Conservation (phyloP, 306 rosid species). For the Vachellia pachyceras region DNA sequence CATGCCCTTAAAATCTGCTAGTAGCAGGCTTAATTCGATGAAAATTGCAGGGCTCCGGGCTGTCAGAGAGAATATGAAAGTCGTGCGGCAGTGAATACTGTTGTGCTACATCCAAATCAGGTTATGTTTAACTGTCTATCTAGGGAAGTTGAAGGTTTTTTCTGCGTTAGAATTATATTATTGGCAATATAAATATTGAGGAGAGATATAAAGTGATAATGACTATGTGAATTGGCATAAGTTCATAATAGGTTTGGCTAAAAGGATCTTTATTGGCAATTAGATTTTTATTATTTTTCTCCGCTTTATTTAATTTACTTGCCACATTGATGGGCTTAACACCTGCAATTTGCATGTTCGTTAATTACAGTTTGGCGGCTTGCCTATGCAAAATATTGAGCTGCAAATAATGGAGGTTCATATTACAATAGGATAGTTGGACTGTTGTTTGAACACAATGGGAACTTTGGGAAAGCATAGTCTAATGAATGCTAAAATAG, state of each 20-base stretch:
- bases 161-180: conserved; percentile 8
- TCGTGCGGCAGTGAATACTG: conserved; percentile 96
- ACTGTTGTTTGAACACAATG: neutral
- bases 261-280: too few relatives aligned
- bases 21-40: conserved; percentile 36
- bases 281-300: conserved; percentile 3
- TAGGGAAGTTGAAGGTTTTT: conserved; percentile 24
- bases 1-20: conserved; percentile 15
- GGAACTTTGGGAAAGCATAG: neutral
- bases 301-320: conserved; percentile 17
- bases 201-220: conserved; percentile 1
- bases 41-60: conserved; percentile 83
- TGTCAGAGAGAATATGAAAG: conserved; percentile 99
- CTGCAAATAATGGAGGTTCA: neutral
- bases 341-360: neutral
- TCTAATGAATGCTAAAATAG: neutral
- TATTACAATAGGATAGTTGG: neutral
- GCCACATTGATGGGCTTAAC: neutral
- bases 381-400: neutral
- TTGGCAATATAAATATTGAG: neutral
- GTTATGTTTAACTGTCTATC: conserved; percentile 46
- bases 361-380: neutral
- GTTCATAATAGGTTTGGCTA: neutral
- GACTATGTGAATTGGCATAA: neutral
- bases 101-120: conserved; percentile 98